These are phyloP conservation scores for Vanrija pseudolonga DNA, from an alignment of 1,284 basidiomycete species.

Conservation along the genomic window DNA sequence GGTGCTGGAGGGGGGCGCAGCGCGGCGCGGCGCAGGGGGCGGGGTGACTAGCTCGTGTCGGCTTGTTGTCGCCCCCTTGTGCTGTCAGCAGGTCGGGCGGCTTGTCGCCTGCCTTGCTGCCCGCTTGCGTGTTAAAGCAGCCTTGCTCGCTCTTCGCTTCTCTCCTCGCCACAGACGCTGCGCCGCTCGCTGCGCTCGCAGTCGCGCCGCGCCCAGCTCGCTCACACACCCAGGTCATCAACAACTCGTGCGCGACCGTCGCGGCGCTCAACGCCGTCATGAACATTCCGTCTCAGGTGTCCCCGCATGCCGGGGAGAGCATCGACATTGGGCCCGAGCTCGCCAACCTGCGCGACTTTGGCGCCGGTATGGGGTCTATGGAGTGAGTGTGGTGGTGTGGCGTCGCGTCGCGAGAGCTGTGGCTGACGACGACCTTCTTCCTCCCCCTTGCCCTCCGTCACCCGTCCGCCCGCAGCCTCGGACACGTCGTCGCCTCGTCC, in stretches of 20 bases:
- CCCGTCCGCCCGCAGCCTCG: slow-evolving; percentile 56
- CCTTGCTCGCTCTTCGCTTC: too few species aligned
- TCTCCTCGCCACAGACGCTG: neutral
- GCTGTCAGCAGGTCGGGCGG: too few species aligned
- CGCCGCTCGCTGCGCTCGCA: neutral
- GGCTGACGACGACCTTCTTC: neutral
- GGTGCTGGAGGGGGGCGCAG: neutral
- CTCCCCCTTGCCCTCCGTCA: neutral
- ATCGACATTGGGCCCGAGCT: slow-evolving; percentile 56
- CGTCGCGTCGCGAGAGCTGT: neutral
- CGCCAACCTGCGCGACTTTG: slow-evolving; percentile 70
- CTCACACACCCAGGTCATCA: slow-evolving; percentile 59
- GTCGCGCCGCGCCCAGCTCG: neutral
- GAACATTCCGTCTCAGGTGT: slow-evolving; percentile 57
- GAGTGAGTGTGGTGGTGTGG: slow-evolving; percentile 34
- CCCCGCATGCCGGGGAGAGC: neutral
- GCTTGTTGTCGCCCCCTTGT: too few species aligned
- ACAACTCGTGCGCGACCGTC: slow-evolving; percentile 88
- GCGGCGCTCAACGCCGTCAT: slow-evolving; percentile 89
- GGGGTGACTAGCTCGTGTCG: too few species aligned
- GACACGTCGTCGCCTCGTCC: slow-evolving; percentile 78
- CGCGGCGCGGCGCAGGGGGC: too few species aligned
- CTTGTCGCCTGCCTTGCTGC: too few species aligned
- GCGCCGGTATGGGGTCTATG: slow-evolving; percentile 75
- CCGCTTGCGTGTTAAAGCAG: too few species aligned